Conservation (phyloP, 805 yeast species). For the Saccharomycopsis babjevae region DNA sequence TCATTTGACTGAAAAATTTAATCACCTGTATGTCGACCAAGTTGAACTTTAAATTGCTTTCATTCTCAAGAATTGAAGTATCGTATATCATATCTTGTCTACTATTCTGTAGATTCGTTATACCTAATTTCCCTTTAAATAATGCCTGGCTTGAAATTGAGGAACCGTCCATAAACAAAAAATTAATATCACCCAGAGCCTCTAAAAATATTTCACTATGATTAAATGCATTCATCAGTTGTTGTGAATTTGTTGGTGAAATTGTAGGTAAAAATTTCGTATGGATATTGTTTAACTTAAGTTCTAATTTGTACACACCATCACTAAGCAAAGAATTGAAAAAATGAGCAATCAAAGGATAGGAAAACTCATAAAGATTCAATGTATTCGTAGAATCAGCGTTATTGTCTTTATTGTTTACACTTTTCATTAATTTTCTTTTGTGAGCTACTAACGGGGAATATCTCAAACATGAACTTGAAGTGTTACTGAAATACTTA, state of each 20-base stretch:
- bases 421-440: not conserved
- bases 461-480: conserved; percentile 3
- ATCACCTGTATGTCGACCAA: conserved; percentile 5
- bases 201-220: conserved; percentile 5
- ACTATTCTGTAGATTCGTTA: not conserved
- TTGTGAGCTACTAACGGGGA: not conserved
- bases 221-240: not conserved
- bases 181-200: conserved; percentile 8
- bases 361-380: conserved; percentile 4
- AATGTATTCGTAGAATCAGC: not conserved
- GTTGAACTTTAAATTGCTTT: conserved; percentile 10
- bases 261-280: not conserved
- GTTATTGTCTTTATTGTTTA: not conserved
- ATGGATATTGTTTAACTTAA: conserved; percentile 2
- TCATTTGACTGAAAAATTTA: not conserved
- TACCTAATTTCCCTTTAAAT: not conserved
- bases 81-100: not conserved
- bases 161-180: conserved; percentile 9
- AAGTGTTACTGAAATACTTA: conserved; percentile 7
- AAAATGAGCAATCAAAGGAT: conserved; percentile 12
- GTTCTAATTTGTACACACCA: conserved; percentile 9
- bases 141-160: conserved; percentile 1
- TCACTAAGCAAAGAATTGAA: conserved; percentile 5
- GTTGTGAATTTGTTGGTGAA: not conserved
- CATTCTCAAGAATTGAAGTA: conserved; percentile 3